Conservation (phyloP, 495 filamentous ascomycete species). For the Penicillium turbatum region DNA sequence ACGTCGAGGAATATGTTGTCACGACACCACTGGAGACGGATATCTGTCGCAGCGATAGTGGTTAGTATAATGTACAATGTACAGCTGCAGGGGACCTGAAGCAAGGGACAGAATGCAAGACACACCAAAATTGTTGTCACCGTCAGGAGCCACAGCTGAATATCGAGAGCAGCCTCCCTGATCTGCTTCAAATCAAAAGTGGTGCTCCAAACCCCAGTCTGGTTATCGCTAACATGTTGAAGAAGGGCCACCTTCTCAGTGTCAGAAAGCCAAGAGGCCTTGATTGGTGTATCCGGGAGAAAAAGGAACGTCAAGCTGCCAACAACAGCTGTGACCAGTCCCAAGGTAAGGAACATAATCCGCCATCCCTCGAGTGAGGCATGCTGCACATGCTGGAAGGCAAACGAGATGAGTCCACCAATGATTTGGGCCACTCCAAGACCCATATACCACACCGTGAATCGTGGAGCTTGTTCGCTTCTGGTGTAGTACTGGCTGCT, state of each 20-base stretch:
- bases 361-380: conserved; percentile 51
- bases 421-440: conserved; percentile 59
- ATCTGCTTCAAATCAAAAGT: conserved; percentile 39
- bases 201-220: conserved; percentile 50
- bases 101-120: neutral
- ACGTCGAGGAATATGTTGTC: conserved; percentile 56
- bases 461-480: conserved; percentile 58
- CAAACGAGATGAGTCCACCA: conserved; percentile 57
- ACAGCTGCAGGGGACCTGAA: neutral
- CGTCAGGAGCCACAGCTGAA: conserved; percentile 37
- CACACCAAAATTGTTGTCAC: conserved; percentile 32
- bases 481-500: conserved; percentile 57
- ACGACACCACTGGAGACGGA: conserved; percentile 58
- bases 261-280: conserved; percentile 53
- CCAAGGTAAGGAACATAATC: conserved; percentile 62
- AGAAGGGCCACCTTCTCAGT: conserved; percentile 47
- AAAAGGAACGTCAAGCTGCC: conserved; percentile 48
- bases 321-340: conserved; percentile 52
- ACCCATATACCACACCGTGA: conserved; percentile 61
- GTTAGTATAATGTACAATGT: neutral
- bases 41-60: conserved; percentile 18
- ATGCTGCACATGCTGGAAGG: conserved; percentile 35
- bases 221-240: conserved; percentile 48
- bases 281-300: conserved; percentile 55
- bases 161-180: conserved; percentile 28